Evolutionary conservation across 345 rosid species (phyloP), one percentile per base, ranked within the genome.

Genomic region (Litchi chinensis): DNA sequence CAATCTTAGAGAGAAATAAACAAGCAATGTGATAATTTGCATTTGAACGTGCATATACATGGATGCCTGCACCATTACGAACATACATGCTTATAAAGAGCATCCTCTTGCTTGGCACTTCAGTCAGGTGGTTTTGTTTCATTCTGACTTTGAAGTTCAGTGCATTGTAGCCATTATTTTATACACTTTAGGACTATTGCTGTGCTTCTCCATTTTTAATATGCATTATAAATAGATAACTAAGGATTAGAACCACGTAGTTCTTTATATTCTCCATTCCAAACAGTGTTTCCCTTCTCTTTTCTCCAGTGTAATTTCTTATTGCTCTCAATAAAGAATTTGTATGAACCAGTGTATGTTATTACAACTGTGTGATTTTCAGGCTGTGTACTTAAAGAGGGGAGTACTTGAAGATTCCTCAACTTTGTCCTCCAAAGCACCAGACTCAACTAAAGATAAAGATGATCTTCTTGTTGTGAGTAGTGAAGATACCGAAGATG

Each of bases 311-410:
- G 4, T n/a, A 26, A 9, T 7, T 32, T 37, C 19, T 19, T 32
- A 32, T 52, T 7, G 37, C 50, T 57, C 65, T 32, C 9, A 24
- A 74, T 24, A 11, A 15, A 62, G 62, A 16, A 44, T 4, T 41
- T 60, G 22, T 74, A 24, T 41, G 41, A 74, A 15, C 22, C 40
- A 46, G 19, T 21, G 43, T 71, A 40, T 82, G 68, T 84, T 13
- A 75, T 65, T 67, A 59, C 75, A 65, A 75, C 67, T 56, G 41
- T 79, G 79, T 79, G 73, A 50, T 82, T 77, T 77, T 79, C 86
- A 95, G 99, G 95, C 90, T 50, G 99, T 92, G 78, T 92, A 93
- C 86, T 87, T 95, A 74, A 90, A 91, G 80, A 89, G 86, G 83
- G 88, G 84, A 76, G 68, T 81, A 56, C 41, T 85, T 66, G 88